Evolutionary conservation across 768 basidiomycete genomes (phyloP).

Genomic region (Calocybe gangraenosa): DNA sequence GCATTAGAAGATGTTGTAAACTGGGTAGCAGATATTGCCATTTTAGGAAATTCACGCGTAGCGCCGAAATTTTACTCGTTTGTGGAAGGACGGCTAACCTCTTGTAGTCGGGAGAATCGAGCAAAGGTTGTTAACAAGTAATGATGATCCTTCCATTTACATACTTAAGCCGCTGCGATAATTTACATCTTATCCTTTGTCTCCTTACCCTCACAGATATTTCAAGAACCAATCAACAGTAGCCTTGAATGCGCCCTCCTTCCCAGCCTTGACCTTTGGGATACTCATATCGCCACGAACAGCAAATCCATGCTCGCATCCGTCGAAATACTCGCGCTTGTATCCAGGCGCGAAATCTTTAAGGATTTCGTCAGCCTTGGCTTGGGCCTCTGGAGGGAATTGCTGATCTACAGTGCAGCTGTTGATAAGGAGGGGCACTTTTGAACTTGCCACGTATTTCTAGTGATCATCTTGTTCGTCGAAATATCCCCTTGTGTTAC

Average conservation of each 20-base stretch:
- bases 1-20: too few relatives aligned
- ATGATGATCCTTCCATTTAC: too few relatives aligned
- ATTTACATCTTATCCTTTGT: neutral
- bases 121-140: too few relatives aligned
- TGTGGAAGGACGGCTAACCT: too few relatives aligned
- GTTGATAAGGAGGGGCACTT: slow-evolving; percentile 43
- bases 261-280: slow-evolving; percentile 47
- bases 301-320: slow-evolving; percentile 37
- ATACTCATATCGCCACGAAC: slow-evolving; percentile 34
- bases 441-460: slow-evolving; percentile 43
- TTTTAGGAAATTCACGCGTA: too few relatives aligned
- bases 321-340: slow-evolving; percentile 33
- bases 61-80: too few relatives aligned
- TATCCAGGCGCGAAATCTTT: slow-evolving; percentile 48
- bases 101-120: too few relatives aligned
- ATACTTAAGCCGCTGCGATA: too few relatives aligned
- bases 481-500: neutral
- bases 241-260: slow-evolving; percentile 50
- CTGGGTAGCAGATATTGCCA: too few relatives aligned
- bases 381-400: slow-evolving; percentile 46
- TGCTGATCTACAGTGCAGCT: slow-evolving; percentile 48
- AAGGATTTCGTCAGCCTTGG: slow-evolving; percentile 45
- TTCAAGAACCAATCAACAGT: slow-evolving; percentile 40
- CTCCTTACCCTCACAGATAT: slow-evolving; percentile 20
- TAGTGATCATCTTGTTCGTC: slow-evolving; percentile 16